Base-by-base conservation (phyloP, 495 filamentous ascomycete species). In the Physcia stellaris region DNA sequence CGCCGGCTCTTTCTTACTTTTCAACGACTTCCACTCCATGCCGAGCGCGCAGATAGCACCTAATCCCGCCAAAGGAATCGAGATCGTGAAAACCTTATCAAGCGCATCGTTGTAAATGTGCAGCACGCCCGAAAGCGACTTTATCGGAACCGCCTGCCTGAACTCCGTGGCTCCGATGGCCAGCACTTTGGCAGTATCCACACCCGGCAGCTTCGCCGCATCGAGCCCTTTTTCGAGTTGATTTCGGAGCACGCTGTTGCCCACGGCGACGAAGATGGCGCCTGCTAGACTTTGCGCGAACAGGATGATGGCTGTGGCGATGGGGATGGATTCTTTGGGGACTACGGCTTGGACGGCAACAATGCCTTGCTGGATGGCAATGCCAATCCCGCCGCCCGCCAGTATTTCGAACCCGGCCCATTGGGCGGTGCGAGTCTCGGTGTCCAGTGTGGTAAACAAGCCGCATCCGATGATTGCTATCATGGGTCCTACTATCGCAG, bases 401-500 rank as follows among this genome's bases (percentile, higher is more conserved):
- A 83, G 42, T 37, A 80, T 62, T 49, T 78, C 63, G 46, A 66
- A 79, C 19, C 71, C 73, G 36, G 74, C 66, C 73, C 73, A 80
- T 32, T 62, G 55, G 2, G 54, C 50, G 9, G 50, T 50, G 12
- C 45, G 46, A 9, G 66, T 70, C 41, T 67, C 49, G 7, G 53
- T 29, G 15, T 59, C 54, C 22, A 75, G 54, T 7, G 69, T 69
- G 0, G 67, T 67, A 20, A 81, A 40, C n/a, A 79, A 51, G 5
- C 75, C 76, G 23, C 63, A 58, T 4, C 45, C 45, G 20, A 49
- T 23, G 0, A 37, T 23, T 11, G 32, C 26, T 11, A 48, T 31
- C 15, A 32, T 33, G 7, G 16, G 4, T 16, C 46, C 43, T 7
- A 36, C 9, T 5, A 49, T 34, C 9, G 31, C 29, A 10, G 36